Percentiles rank a stretch among this genome's conserved stretches.
These are phyloP conservation scores for Raphanus hybrid DNA, from an alignment of 441 rosid species.

Conservation along the genomic window DNA sequence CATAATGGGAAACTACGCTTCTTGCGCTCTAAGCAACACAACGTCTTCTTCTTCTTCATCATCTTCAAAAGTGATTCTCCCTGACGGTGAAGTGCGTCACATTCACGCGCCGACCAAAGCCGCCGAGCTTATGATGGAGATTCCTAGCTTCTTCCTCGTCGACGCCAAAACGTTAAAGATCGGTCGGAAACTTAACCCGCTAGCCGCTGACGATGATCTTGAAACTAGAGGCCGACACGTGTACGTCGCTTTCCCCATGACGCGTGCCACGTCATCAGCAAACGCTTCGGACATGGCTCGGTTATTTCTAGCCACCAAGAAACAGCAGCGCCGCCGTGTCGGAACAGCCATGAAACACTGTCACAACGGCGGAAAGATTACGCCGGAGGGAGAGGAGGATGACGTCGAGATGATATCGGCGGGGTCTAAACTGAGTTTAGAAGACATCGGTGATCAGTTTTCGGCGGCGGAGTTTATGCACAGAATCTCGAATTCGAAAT, in stretches of 20 bases:
- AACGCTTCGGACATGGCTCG: background rate
- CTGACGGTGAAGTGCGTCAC: background rate
- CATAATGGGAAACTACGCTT: conserved; percentile 5
- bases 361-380: background rate
- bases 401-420: background rate
- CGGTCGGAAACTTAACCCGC: background rate
- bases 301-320: background rate
- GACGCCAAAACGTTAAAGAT: background rate
- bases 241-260: conserved; percentile 1
- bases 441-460: background rate
- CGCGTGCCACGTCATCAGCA: conserved; percentile 5
- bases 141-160: background rate
- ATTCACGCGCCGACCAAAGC: conserved; percentile 1
- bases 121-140: conserved; percentile 5
- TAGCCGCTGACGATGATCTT: background rate
- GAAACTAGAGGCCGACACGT: background rate
- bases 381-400: background rate
- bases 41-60: background rate
- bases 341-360: background rate
- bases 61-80: background rate
- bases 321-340: background rate
- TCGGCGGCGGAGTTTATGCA: background rate
- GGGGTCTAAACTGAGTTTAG: conserved; percentile 2
- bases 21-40: background rate
- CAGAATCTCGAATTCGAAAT: background rate